Conservation (phyloP, 192 early-diverging fungal species). For the Umbelopsis ramanniana region DNA sequence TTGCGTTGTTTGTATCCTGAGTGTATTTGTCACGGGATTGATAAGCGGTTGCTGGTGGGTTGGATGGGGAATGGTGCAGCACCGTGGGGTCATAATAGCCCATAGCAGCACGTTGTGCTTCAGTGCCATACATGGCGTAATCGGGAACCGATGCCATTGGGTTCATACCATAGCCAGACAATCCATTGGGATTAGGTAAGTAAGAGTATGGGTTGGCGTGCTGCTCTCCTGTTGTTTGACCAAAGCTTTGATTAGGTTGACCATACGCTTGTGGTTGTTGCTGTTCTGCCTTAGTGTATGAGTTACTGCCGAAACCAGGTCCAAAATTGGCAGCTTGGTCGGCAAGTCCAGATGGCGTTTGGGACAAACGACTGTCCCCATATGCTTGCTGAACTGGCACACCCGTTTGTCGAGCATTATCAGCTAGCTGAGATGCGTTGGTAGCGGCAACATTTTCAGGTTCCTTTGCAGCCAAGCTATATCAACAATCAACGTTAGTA, state of each 20-base stretch:
- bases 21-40: conserved; percentile 49
- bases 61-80: conserved; percentile 49
- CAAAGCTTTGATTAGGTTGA: conserved; percentile 5
- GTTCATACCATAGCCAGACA: conserved; percentile 50
- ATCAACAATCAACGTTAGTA: background rate
- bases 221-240: conserved; percentile 1
- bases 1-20: conserved; percentile 33
- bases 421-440: background rate
- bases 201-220: conserved; percentile 16
- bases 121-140: conserved; percentile 29
- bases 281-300: background rate
- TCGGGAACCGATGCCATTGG: conserved; percentile 50
- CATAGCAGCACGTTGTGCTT: conserved; percentile 27
- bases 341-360: background rate
- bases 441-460: background rate
- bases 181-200: conserved; percentile 23
- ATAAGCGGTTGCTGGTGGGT: conserved; percentile 50
- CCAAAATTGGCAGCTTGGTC: conserved; percentile 10
- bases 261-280: background rate
- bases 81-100: conserved; percentile 42
- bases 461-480: background rate
- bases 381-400: background rate
- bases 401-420: background rate
- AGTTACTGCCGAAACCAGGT: background rate
- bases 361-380: background rate